Evolutionary conservation across 768 basidiomycete species (phyloP).

Genomic region (Kwoniella botswanensis): DNA sequence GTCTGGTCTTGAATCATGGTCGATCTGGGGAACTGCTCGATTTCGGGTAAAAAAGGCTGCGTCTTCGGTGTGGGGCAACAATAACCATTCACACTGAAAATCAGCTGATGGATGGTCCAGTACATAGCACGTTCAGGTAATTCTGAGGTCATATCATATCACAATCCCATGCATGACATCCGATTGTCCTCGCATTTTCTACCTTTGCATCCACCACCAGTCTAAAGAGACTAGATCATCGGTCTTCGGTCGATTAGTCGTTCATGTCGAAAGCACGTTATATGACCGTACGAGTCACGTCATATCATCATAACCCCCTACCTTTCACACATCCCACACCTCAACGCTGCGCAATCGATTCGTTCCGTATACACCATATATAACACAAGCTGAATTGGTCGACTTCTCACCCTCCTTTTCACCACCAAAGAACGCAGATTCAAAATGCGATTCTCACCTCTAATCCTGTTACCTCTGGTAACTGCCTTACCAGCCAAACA

Average conservation of each 20-base stretch:
- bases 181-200: background rate
- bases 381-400: background rate
- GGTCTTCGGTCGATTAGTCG: slow-evolving; percentile 5
- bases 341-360: slow-evolving; percentile 24
- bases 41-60: too few species aligned
- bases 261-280: background rate
- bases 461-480: slow-evolving; percentile 31
- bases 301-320: slow-evolving; percentile 10
- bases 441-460: slow-evolving; percentile 21
- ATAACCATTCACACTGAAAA: too few species aligned
- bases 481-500: slow-evolving; percentile 24
- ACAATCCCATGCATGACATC: too few species aligned
- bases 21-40: too few species aligned
- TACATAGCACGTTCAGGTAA: too few species aligned
- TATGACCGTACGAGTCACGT: slow-evolving; percentile 2
- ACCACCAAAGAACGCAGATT: background rate
- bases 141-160: too few species aligned
- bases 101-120: too few species aligned
- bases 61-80: too few species aligned
- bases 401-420: slow-evolving; percentile 5
- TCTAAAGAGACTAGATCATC: background rate
- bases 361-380: slow-evolving; percentile 2
- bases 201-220: background rate
- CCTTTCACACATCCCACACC: background rate
- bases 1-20: too few species aligned